Evolutionary conservation across 352 stramenopile species (phyloP), one percentile per base, ranked within the genome.

Genomic region (Pythium sp.): DNA sequence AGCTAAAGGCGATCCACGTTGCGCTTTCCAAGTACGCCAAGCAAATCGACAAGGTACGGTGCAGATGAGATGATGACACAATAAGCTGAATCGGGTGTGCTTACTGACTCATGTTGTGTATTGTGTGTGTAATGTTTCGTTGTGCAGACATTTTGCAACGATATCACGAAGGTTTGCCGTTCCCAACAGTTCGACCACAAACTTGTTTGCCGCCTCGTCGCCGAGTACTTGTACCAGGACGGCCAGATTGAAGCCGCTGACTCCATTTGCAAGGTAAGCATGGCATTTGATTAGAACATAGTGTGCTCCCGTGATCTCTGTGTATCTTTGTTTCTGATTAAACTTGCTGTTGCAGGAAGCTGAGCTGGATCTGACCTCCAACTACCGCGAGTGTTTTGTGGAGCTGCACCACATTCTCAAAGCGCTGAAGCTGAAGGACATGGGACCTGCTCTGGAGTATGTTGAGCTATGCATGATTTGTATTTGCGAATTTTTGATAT

Each of bases 221-320:
- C 75, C 12, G 85, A 93, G 56, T 90, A 93, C 74, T 76, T 93
- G 7, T 93, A 93, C 51, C 85, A 92, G 24, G 81, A 93, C 46
- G 85, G 85, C 1, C 85, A 93, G 66, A 88, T 93, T 47, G 77
- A 89, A 12, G 85, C 82, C 3, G 85, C 83, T 1, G 85, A 93
- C 68, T 68, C 76, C 9, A 76, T 93, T 66, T 93, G 85, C 77
- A 80, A 86, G 66, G 85, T 91, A 53, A 14, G 12, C 38, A 46
- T 46, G 38, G 38, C 38, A 46, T 51, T 9, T 18, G 30, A 56
- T 47, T 14, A 57, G 14, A 18, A 32, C 0, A 7, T 24, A 28
- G 12, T 1, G 3, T 62, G 24, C 28, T 22, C 43, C 15, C 18
- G 15, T 58, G 26, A 1, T 24, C 30, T 70, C 3, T n/a, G 38